These are phyloP conservation scores for Candida sp. DNA, from an alignment of 1,139 yeast species.

Conservation along the genomic window DNA sequence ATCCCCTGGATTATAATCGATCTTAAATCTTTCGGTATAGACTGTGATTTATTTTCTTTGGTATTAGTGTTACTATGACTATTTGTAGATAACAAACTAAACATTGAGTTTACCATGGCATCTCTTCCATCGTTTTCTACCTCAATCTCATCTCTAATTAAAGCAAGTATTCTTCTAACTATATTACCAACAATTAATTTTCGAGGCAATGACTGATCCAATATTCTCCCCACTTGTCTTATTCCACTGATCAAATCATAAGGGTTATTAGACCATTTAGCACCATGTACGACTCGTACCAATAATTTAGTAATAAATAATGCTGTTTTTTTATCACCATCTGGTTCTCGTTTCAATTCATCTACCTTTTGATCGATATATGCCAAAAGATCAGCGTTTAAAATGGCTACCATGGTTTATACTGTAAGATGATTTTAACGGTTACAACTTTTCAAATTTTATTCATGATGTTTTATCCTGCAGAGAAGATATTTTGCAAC, in stretches of 20 bases:
- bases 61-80: constrained; percentile 9
- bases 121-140: constrained; percentile 38
- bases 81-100: constrained; percentile 69
- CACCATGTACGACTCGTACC: constrained; percentile 86
- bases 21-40: constrained; percentile 48
- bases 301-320: constrained; percentile 82
- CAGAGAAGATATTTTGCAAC: background rate
- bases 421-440: background rate
- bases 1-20: constrained; percentile 93
- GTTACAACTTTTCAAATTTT: background rate
- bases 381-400: constrained; percentile 33
- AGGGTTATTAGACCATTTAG: constrained; percentile 73
- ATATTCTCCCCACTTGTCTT: constrained; percentile 56
- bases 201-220: constrained; percentile 66
- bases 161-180: constrained; percentile 82
- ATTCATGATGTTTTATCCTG: background rate
- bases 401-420: constrained; percentile 7
- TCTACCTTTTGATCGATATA: constrained; percentile 39
- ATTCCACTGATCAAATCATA: constrained; percentile 70
- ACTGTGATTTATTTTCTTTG: constrained; percentile 7
- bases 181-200: constrained; percentile 90
- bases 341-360: constrained; percentile 65
- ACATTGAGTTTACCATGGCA: constrained; percentile 79
- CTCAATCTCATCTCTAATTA: constrained; percentile 84
- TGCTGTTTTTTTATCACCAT: constrained; percentile 77